These are phyloP conservation scores for Penicillium italicum DNA, from an alignment of 2,329 filamentous ascomycete genomes.

Conservation along the genomic window DNA sequence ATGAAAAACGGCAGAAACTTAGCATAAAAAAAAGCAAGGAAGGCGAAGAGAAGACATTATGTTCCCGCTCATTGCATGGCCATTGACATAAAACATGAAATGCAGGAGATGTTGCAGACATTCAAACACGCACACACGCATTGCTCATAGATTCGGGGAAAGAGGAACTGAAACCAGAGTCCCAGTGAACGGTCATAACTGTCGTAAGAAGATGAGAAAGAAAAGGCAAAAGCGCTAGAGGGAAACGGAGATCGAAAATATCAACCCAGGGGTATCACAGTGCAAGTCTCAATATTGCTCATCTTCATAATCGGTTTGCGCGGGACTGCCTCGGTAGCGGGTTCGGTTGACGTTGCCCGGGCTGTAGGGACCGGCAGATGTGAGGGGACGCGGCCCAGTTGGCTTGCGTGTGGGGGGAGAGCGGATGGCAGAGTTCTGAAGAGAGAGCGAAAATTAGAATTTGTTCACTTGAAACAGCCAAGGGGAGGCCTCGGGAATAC, in stretches of 20 bases:
- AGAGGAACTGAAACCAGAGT: conserved; percentile 1
- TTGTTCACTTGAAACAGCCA: background rate
- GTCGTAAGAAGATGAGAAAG: conserved; percentile 6
- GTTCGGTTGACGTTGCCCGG: conserved; percentile 37
- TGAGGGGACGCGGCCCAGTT: conserved; percentile 48
- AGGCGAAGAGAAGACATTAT: conserved; percentile 4
- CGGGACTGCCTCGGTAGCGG: conserved; percentile 40
- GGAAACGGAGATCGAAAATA: conserved; percentile 9
- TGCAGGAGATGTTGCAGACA: conserved; percentile 3
- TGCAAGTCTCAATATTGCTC: conserved; percentile 31
- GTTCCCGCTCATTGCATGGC: background rate
- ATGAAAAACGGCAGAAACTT: background rate
- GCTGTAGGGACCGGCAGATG: conserved; percentile 36
- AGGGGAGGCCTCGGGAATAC: conserved; percentile 5
- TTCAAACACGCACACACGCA: conserved; percentile 1
- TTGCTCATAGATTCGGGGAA: conserved; percentile 3
- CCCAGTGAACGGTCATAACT: background rate
- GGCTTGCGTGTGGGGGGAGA: conserved; percentile 44
- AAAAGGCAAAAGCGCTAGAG: conserved; percentile 6
- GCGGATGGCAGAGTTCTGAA: conserved; percentile 33
- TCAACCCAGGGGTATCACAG: conserved; percentile 22
- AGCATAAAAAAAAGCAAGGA: background rate
- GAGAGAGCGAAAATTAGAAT: conserved; percentile 1
- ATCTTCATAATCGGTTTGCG: conserved; percentile 39
- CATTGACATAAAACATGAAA: background rate